Conservation (phyloP, 2,329 filamentous ascomycete genomes). For the Aspergillus ruber region DNA sequence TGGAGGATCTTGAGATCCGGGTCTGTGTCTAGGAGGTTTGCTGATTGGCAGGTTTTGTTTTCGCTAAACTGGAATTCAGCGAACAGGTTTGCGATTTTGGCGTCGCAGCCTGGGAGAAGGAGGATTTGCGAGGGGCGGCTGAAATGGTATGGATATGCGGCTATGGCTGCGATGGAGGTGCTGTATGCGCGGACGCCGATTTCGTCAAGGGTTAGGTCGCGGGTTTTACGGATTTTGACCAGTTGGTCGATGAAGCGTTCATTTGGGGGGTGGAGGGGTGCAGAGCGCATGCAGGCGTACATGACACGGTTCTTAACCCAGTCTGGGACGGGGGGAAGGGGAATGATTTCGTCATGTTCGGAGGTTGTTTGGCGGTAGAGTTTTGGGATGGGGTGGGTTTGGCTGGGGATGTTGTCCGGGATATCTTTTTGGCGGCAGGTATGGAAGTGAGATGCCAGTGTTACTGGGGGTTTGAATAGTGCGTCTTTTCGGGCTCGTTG, state of each 20-base stretch:
- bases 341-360: constrained; percentile 58
- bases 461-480: constrained; percentile 9
- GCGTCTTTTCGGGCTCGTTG: constrained; percentile 50
- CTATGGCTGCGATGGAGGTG: constrained; percentile 73
- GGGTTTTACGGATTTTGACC: constrained; percentile 64
- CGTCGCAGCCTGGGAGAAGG: constrained; percentile 69
- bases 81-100: constrained; percentile 71
- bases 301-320: constrained; percentile 58
- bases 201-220: constrained; percentile 66
- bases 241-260: constrained; percentile 67
- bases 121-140: constrained; percentile 39
- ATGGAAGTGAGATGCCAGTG: constrained; percentile 8
- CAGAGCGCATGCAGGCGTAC: constrained; percentile 77
- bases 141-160: constrained; percentile 66
- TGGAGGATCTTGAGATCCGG: constrained; percentile 58
- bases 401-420: constrained; percentile 13
- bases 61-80: constrained; percentile 60
- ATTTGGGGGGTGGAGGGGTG: constrained; percentile 65
- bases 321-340: constrained; percentile 61
- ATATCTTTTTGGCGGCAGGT: constrained; percentile 6
- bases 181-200: constrained; percentile 82
- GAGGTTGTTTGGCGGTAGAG: constrained; percentile 67
- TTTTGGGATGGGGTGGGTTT: constrained; percentile 29
- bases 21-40: constrained; percentile 58
- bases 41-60: constrained; percentile 57